Evolutionary conservation across 2,329 filamentous ascomycete species (phyloP).

Genomic region (Ophiostoma ulmi): DNA sequence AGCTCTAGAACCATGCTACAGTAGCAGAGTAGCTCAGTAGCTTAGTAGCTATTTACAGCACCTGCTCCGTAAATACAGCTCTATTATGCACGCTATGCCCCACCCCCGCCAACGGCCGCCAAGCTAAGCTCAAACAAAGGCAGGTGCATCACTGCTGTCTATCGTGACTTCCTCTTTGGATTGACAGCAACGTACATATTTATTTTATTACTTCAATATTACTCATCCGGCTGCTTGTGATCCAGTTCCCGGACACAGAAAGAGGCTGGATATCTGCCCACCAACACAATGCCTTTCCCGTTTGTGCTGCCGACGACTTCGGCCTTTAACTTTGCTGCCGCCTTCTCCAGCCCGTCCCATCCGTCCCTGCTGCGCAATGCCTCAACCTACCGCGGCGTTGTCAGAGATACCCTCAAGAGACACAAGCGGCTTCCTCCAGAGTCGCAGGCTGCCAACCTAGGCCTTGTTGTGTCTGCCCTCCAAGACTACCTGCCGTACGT

Average conservation of each 20-base stretch:
- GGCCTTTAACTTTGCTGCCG: conserved; percentile 72
- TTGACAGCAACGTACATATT: not conserved
- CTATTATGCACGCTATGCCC: not conserved
- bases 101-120: conserved; percentile 14
- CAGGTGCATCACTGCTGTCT: conserved; percentile 5
- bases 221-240: not conserved
- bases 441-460: conserved; percentile 66
- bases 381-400: conserved; percentile 75
- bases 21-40: not conserved
- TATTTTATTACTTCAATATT: not conserved
- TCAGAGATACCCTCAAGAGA: conserved; percentile 78
- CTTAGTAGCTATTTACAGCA: not conserved
- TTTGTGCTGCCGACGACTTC: conserved; percentile 88
- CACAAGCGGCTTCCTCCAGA: conserved; percentile 77
- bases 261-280: not conserved
- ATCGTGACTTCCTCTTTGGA: not conserved
- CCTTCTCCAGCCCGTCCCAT: conserved; percentile 73
- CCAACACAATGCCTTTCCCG: conserved; percentile 70
- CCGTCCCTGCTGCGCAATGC: conserved; percentile 80
- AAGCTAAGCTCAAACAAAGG: conserved; percentile 9
- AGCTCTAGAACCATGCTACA: not conserved
- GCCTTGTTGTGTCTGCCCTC: conserved; percentile 62
- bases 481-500: conserved; percentile 80
- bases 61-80: not conserved
- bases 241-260: not conserved